phyloP scores from a whole-genome alignment of 345 rosid genomes.

The Populus tremula region DNA sequence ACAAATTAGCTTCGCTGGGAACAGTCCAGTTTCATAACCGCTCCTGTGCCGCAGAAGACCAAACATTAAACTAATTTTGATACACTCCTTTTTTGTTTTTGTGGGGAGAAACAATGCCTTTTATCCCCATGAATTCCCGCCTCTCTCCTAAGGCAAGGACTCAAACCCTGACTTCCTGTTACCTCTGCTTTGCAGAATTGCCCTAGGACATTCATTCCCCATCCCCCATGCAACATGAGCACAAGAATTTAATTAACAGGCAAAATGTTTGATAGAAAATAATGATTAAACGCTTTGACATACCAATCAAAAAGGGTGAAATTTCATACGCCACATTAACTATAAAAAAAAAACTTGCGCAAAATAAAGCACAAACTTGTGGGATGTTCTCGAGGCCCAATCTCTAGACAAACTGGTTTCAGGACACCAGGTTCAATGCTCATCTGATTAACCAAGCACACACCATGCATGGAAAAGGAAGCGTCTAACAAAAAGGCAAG shows the following conservation, averaged over 20 bases:
- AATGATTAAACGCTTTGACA: too few relatives aligned
- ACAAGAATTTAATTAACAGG: neutral
- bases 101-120: neutral
- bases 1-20: too few relatives aligned
- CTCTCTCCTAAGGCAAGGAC: neutral
- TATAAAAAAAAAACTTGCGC: too few relatives aligned
- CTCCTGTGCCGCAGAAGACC: neutral
- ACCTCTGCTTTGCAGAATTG: too few relatives aligned
- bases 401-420: too few relatives aligned
- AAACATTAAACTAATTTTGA: neutral
- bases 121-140: neutral
- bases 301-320: neutral
- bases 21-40: neutral
- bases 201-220: too few relatives aligned
- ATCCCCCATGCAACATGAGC: neutral
- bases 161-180: neutral
- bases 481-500: neutral
- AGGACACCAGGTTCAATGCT: neutral
- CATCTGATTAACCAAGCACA: neutral
- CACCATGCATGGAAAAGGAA: neutral
- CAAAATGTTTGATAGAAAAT: too few relatives aligned
- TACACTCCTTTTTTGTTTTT: neutral
- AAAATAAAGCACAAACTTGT: neutral
- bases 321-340: neutral
- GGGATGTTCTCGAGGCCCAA: neutral